These are phyloP conservation scores for Dichotomocladium elegans DNA, from an alignment of 371 early-diverging fungal genomes.

Conservation along the genomic window DNA sequence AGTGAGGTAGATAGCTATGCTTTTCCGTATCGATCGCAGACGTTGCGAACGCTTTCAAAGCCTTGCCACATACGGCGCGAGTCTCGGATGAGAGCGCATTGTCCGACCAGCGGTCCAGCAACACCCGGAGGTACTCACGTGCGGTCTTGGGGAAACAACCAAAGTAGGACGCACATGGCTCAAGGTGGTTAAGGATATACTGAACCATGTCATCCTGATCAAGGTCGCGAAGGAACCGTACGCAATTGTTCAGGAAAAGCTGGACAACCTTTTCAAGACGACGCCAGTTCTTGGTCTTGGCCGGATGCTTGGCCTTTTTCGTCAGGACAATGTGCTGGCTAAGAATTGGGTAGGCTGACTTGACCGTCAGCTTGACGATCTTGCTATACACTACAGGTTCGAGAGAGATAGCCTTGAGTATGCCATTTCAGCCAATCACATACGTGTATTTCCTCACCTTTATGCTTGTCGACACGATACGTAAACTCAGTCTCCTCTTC, in stretches of 20 bases:
- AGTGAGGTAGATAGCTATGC: constrained; percentile 39
- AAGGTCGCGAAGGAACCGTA: constrained; percentile 73
- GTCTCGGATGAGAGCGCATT: constrained; percentile 59
- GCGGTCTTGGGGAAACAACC: constrained; percentile 79
- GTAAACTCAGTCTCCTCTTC: constrained; percentile 46
- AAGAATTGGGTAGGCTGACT: constrained; percentile 53
- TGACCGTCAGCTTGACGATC: constrained; percentile 58
- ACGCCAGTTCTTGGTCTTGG: constrained; percentile 69
- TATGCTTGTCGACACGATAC: constrained; percentile 69
- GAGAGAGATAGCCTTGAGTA: neutral
- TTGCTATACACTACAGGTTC: constrained; percentile 80
- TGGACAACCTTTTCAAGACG: constrained; percentile 71
- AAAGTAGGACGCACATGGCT: constrained; percentile 70
- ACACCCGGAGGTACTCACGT: constrained; percentile 71
- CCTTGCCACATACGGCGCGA: constrained; percentile 54
- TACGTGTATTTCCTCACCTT: constrained; percentile 29
- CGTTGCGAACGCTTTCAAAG: constrained; percentile 24
- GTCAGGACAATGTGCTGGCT: constrained; percentile 52
- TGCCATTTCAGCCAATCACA: neutral
- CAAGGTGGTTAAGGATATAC: constrained; percentile 74
- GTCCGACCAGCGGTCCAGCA: constrained; percentile 64
- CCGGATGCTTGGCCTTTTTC: constrained; percentile 52
- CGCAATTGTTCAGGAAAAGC: constrained; percentile 67
- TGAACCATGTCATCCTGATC: constrained; percentile 77
- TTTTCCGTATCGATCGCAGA: constrained; percentile 31